These are phyloP conservation scores for Coemansia sp. DNA, from an alignment of 192 early-diverging fungal genomes.

Conservation along the genomic window DNA sequence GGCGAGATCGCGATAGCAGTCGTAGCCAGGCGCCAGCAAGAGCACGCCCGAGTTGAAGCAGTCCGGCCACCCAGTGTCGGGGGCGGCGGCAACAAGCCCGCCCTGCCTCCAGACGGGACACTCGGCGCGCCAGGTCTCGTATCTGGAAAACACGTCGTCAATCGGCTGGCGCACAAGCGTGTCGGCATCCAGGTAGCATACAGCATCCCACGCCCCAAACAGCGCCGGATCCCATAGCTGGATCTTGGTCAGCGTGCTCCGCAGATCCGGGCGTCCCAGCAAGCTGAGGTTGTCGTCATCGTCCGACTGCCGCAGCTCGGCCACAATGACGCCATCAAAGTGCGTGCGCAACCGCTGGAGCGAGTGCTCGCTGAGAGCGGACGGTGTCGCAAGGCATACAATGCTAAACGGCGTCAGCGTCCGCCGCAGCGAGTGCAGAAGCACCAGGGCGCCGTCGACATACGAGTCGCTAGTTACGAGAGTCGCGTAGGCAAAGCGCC, in stretches of 20 bases:
- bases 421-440: constrained; percentile 71
- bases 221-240: constrained; percentile 75
- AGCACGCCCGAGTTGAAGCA: constrained; percentile 97
- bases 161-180: constrained; percentile 78
- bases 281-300: constrained; percentile 51
- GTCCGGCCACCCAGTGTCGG: constrained; percentile 96
- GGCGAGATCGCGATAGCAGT: constrained; percentile 53
- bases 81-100: constrained; percentile 73
- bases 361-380: constrained; percentile 51
- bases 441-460: constrained; percentile 75
- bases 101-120: constrained; percentile 32
- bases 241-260: constrained; percentile 86
- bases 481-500: constrained; percentile 70
- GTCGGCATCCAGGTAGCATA: constrained; percentile 86
- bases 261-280: constrained; percentile 88
- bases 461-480: constrained; percentile 84
- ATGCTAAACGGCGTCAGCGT: constrained; percentile 59
- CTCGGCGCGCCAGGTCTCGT: constrained; percentile 23
- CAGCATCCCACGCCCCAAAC: constrained; percentile 58
- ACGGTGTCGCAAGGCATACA: constrained; percentile 66
- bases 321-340: constrained; percentile 71
- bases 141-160: constrained; percentile 72
- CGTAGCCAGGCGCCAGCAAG: constrained; percentile 53
- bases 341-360: constrained; percentile 53
- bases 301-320: constrained; percentile 60